These are phyloP conservation scores for Euphorbia peplus DNA, from an alignment of 345 rosid genomes.

Conservation along the genomic window DNA sequence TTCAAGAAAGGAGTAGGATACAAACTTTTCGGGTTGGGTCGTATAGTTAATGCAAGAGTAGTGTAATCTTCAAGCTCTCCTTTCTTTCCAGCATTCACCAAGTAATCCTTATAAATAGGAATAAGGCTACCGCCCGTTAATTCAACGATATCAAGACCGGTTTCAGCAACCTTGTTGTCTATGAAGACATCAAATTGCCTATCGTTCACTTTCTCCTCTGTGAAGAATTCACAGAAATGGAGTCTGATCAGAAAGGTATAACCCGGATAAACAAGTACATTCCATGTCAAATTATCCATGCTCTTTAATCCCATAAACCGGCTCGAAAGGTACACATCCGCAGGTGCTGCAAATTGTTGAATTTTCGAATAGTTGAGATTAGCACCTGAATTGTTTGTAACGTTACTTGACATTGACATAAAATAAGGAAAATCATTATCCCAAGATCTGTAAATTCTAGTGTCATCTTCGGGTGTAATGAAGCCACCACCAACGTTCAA, in stretches of 20 bases:
- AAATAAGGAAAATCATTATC: background rate
- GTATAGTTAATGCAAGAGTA: background rate
- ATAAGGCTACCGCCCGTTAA: constrained; percentile 1
- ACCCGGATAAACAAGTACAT: background rate
- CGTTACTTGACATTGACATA: background rate
- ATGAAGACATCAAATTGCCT: constrained; percentile 5
- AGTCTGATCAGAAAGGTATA: constrained; percentile 12
- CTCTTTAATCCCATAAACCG: background rate
- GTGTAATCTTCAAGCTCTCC: background rate
- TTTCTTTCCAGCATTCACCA: background rate
- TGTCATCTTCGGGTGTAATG: background rate
- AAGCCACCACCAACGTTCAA: background rate
- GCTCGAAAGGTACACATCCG: background rate
- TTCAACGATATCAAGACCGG: constrained; percentile 13
- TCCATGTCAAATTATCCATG: constrained; percentile 3
- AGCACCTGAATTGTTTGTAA: too few species aligned
- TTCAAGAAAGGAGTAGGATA: background rate
- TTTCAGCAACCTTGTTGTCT: constrained; percentile 9
- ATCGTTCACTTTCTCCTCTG: background rate
- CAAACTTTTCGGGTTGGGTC: background rate
- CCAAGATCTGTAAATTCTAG: constrained; percentile 8
- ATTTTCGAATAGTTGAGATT: constrained; percentile 2
- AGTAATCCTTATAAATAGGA: constrained; percentile 15
- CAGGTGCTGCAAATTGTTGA: background rate
- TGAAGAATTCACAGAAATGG: constrained; percentile 17